Percentiles rank a stretch among this genome's conserved stretches.
phyloP scores from a whole-genome alignment of 768 basidiomycete species.

The Pholiota molesta region DNA sequence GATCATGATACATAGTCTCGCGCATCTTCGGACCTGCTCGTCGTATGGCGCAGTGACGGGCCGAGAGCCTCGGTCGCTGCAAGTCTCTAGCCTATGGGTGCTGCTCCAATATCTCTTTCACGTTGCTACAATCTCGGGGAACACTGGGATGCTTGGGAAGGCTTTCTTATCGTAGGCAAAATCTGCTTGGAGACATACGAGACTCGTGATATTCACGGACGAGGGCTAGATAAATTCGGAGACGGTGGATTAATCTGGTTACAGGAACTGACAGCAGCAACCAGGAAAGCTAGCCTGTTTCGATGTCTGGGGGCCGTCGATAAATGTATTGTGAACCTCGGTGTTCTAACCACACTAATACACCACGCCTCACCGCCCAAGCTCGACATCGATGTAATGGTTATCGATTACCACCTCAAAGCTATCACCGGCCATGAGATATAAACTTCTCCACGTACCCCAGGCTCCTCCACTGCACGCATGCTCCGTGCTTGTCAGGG shows the following conservation, averaged over 20 bases:
- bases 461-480: background rate
- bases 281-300: background rate
- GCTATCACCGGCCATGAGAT: background rate
- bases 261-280: background rate
- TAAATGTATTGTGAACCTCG: background rate
- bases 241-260: background rate
- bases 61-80: background rate
- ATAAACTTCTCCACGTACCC: background rate
- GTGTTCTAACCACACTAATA: background rate
- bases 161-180: background rate
- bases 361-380: background rate
- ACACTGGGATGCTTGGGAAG: background rate
- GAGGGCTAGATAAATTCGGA: background rate
- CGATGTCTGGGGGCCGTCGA: background rate
- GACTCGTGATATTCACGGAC: background rate
- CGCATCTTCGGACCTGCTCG: background rate
- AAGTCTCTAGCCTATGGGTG: background rate
- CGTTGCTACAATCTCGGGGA: background rate
- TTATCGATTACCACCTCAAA: background rate
- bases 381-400: background rate
- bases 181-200: background rate
- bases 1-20: background rate
- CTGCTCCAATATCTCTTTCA: background rate
- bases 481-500: background rate
- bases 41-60: background rate